A percentile compares a stretch with the other conserved stretches of the same genome.
phyloP scores from a whole-genome alignment of 805 yeast species.

The Saturnispora gosingensis region DNA sequence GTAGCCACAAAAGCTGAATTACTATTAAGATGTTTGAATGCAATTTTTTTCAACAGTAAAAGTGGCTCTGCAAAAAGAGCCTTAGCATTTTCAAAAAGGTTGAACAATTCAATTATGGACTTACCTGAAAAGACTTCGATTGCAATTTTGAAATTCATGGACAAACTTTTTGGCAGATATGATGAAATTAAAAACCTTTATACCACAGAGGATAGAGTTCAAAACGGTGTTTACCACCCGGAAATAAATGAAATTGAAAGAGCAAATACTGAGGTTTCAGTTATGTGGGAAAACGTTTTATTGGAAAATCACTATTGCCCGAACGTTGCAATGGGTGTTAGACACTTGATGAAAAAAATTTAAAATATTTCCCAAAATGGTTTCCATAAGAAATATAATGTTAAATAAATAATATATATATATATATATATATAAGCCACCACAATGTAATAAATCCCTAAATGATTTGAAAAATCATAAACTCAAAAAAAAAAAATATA shows the following conservation, averaged over 20 bases:
- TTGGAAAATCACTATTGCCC: constrained; percentile 81
- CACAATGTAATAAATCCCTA: not conserved
- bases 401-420: not conserved
- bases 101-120: constrained; percentile 57
- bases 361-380: constrained; percentile 11
- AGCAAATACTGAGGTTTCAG: constrained; percentile 80
- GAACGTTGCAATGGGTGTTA: constrained; percentile 59
- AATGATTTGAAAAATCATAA: not conserved
- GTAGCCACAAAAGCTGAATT: constrained; percentile 86
- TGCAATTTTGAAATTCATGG: constrained; percentile 70
- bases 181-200: constrained; percentile 67
- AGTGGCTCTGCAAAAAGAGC: constrained; percentile 62
- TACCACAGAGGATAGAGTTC: constrained; percentile 81
- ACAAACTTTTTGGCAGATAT: constrained; percentile 62
- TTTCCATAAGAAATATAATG: not conserved
- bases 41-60: constrained; percentile 67
- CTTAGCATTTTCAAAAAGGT: constrained; percentile 72
- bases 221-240: constrained; percentile 66
- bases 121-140: constrained; percentile 83
- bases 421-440: not conserved
- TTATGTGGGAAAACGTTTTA: constrained; percentile 79
- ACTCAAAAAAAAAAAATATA: not conserved
- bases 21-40: constrained; percentile 66
- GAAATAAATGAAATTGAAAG: constrained; percentile 62
- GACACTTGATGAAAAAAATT: constrained; percentile 31